A percentile compares a stretch with the other conserved stretches of the same genome.
Conservation (phyloP, 78 protist genomes). For the Corallochytrium limacisporum region DNA sequence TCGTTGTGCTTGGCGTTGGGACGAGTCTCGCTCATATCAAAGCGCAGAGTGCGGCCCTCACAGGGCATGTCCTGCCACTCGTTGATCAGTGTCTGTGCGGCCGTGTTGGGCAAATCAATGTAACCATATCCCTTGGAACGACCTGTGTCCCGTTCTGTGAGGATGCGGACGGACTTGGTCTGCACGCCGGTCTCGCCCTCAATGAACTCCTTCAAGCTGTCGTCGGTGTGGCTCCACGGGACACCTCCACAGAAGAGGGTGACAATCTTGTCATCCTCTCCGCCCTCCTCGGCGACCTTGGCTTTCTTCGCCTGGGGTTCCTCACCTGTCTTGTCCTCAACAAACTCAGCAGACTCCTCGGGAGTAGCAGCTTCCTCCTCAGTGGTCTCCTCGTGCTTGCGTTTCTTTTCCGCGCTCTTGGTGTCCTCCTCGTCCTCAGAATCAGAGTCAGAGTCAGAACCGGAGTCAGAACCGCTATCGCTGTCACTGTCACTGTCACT, state of each 20-base stretch:
- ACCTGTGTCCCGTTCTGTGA: neutral
- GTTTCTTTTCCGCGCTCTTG: neutral
- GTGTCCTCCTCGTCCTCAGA: neutral
- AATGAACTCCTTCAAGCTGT: neutral
- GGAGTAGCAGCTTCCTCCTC: neutral
- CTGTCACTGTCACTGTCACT: slow-evolving; percentile 8
- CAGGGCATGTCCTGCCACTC: neutral
- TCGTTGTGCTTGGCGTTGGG: too few relatives aligned
- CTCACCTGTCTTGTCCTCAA: neutral
- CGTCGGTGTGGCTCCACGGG: neutral
- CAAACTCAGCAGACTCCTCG: neutral
- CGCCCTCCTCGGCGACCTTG: neutral
- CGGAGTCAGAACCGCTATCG: neutral
- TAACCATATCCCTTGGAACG: neutral
- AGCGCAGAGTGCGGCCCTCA: neutral
- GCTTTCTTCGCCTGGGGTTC: neutral
- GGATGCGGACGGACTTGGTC: neutral
- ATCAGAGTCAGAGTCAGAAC: neutral
- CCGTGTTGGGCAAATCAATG: neutral
- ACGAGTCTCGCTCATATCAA: neutral
- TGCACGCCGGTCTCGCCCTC: neutral
- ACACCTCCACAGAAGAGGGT: neutral
- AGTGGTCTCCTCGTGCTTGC: too few relatives aligned
- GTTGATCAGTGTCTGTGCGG: neutral
- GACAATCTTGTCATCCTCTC: neutral